Evolutionary conservation across 441 rosid genomes (phyloP).

Genomic region (Biscutella auriculata): DNA sequence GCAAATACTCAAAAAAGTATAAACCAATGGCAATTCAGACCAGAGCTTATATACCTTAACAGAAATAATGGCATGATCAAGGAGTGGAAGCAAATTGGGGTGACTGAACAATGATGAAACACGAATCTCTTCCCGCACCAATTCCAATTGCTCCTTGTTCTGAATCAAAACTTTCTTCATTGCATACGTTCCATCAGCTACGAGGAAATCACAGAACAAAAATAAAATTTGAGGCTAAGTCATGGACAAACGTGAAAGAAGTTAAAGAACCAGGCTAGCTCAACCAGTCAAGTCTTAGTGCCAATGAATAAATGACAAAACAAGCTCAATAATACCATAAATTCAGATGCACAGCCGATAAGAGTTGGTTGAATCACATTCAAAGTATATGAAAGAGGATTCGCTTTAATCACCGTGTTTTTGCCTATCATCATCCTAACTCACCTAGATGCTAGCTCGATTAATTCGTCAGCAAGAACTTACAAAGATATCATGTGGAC

Average conservation of each 20-base stretch:
- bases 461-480: not conserved
- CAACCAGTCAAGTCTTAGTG: not conserved
- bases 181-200: slow-evolving; percentile 92
- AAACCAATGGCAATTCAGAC: not conserved
- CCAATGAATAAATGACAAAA: not conserved
- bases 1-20: not conserved
- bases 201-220: slow-evolving; percentile 3
- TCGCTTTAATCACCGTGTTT: not conserved
- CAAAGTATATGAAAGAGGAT: not conserved
- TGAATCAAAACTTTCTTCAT: slow-evolving; percentile 97
- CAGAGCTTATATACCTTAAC: slow-evolving; percentile 46
- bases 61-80: slow-evolving; percentile 87
- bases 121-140: slow-evolving; percentile 92
- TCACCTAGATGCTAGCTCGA: not conserved
- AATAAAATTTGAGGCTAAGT: not conserved
- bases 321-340: not conserved
- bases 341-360: not conserved
- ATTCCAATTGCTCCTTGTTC: slow-evolving; percentile 75
- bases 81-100: slow-evolving; percentile 85
- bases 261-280: not conserved
- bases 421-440: not conserved
- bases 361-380: not conserved
- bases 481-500: not conserved
- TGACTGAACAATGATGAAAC: slow-evolving; percentile 89
- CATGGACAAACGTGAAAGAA: not conserved